Conservation (phyloP, 2,329 filamentous ascomycete species). For the Orbilia blumenaviensis region DNA sequence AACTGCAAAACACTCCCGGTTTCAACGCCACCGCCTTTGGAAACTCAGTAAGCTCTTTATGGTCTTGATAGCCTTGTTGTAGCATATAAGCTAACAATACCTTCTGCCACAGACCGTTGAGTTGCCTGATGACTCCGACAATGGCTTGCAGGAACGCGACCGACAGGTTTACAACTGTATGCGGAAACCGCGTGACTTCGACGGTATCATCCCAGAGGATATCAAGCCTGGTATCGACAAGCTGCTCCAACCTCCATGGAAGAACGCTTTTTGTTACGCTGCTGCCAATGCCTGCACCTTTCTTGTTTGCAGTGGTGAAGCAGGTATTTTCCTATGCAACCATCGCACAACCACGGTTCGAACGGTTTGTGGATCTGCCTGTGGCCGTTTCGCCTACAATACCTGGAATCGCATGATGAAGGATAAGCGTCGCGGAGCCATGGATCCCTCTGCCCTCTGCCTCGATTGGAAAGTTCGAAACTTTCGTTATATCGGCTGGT, state of each 20-base stretch:
- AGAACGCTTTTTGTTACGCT: conserved; percentile 35
- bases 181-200: background rate
- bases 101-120: background rate
- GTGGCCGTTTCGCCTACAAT: background rate
- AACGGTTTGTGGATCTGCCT: conserved; percentile 24
- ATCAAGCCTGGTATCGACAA: conserved; percentile 7
- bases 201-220: conserved; percentile 1
- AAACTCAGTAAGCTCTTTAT: background rate
- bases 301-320: background rate
- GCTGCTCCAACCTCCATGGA: background rate
- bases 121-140: background rate
- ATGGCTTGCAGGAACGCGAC: background rate
- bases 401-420: background rate
- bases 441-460: background rate
- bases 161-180: conserved; percentile 20
- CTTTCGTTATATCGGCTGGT: conserved; percentile 1
- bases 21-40: background rate
- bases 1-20: background rate
- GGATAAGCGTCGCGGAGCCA: background rate
- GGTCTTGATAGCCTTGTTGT: background rate
- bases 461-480: background rate
- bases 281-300: background rate
- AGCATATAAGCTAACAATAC: background rate
- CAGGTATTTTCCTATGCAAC: conserved; percentile 22
- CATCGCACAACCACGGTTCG: background rate